These are phyloP conservation scores for Ulmus americana DNA, from an alignment of 331 rosid genomes.

Conservation along the genomic window DNA sequence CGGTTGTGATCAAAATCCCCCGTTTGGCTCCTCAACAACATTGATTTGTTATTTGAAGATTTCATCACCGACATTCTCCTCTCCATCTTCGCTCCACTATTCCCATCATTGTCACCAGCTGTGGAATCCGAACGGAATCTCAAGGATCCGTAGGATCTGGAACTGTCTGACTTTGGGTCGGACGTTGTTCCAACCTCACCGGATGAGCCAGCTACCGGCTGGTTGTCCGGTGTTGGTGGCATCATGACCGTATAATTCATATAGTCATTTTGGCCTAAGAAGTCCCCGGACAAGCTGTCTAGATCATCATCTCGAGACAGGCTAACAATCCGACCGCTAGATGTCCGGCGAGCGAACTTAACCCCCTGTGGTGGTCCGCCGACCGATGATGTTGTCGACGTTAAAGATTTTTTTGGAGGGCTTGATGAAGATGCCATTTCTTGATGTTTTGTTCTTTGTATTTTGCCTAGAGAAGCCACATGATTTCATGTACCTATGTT, in stretches of 20 bases:
- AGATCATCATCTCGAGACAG: slow-evolving; percentile 54
- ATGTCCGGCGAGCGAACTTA: slow-evolving; percentile 43
- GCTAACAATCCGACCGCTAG: slow-evolving; percentile 49
- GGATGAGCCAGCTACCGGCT: slow-evolving; percentile 29
- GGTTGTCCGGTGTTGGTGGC: slow-evolving; percentile 73
- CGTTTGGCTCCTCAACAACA: slow-evolving; percentile 58
- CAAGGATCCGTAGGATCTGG: too few relatives aligned
- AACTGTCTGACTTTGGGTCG: neutral
- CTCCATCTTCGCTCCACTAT: slow-evolving; percentile 33
- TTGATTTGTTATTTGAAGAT: slow-evolving; percentile 48
- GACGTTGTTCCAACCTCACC: slow-evolving; percentile 5
- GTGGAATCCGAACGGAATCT: neutral
- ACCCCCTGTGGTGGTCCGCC: slow-evolving; percentile 26
- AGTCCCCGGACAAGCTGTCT: slow-evolving; percentile 40
- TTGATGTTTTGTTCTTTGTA: neutral
- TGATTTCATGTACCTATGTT: neutral
- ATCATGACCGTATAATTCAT: slow-evolving; percentile 62
- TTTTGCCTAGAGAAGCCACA: neutral
- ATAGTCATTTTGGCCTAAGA: slow-evolving; percentile 44
- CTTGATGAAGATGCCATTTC: slow-evolving; percentile 17
- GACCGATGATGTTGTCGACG: slow-evolving; percentile 10
- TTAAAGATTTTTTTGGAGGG: slow-evolving; percentile 30
- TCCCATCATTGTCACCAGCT: slow-evolving; percentile 1
- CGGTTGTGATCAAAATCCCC: slow-evolving; percentile 72
- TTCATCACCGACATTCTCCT: slow-evolving; percentile 52